Percentiles rank a stretch among this genome's conserved stretches.
phyloP scores from a whole-genome alignment of 2,329 filamentous ascomycete species.

The Fusarium armeniacum region DNA sequence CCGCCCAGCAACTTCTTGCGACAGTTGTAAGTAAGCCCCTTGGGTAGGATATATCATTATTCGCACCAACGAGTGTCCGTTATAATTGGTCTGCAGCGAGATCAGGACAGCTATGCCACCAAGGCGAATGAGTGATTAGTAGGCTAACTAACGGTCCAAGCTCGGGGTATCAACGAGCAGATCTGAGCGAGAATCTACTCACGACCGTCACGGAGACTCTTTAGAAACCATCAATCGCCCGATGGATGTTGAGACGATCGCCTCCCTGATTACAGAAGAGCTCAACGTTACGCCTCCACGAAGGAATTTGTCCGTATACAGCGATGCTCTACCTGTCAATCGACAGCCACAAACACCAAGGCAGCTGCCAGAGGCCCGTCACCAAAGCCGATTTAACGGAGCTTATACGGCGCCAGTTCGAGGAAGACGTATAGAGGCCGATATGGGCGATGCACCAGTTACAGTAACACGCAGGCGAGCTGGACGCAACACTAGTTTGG shows the following conservation, averaged over 20 bases:
- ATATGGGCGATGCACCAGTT: conserved; percentile 5
- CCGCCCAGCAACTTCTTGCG: not conserved
- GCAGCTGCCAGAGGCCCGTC: conserved; percentile 45
- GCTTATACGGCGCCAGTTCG: conserved; percentile 42
- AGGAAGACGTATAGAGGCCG: conserved; percentile 19
- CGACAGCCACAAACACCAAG: conserved; percentile 46
- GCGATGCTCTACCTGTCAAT: conserved; percentile 34
- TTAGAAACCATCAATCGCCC: not conserved
- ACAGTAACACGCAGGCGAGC: conserved; percentile 25
- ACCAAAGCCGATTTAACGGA: conserved; percentile 45
- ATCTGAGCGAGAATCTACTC: conserved; percentile 14
- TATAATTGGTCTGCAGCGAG: not conserved
- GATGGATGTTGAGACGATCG: not conserved
- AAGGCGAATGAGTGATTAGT: not conserved
- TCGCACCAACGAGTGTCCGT: not conserved
- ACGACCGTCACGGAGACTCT: not conserved
- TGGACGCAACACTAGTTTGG: conserved; percentile 54
- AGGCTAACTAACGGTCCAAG: conserved; percentile 23
- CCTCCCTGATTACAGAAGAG: conserved; percentile 9
- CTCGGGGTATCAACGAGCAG: not conserved
- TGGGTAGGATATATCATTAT: not conserved
- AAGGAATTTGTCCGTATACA: conserved; percentile 42
- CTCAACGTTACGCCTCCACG: conserved; percentile 1
- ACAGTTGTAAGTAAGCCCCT: conserved; percentile 25
- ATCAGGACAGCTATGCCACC: conserved; percentile 2